Base-by-base conservation (phyloP, 352 stramenopile species). In the Phytophthora crassamura region DNA sequence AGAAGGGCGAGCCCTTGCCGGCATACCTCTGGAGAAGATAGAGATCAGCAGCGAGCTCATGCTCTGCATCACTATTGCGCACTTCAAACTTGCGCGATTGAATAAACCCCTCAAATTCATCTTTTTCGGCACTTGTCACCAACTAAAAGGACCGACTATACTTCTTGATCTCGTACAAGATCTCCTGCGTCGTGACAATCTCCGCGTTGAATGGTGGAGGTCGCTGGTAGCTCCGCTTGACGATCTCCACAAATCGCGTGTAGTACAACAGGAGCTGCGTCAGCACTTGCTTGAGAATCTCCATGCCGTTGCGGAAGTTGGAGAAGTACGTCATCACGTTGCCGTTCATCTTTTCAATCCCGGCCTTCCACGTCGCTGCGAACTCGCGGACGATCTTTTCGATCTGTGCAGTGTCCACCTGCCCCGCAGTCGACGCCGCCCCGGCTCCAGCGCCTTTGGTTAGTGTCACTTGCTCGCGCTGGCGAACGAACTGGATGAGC, bases 181-280 rank as follows among this genome's bases (percentile, higher is more conserved):
- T 99, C 58, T 98, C 93, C 61, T 96, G 92, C 28, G 94, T 99
- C 39, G 89, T 95, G 16, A 99, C 94, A 57, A 99, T 93, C 67
- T 98, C 94, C 59, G 95, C 95, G 45, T 85, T 88, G 64, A 98
- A 98, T 7, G 89, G 64, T 9, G 90, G 84, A 38, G 85, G 78
- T 46, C 80, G 70, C 34, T 85, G 74, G 76, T 86, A 98, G 50
- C 90, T 91, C 61, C 97, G 98, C 62, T 97, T 97, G 61, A 99
- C 87, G 18, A 99, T 89, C 75, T 99, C 96, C 61, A 99, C 93
- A 75, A 99, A 99, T 5, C 97, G 85, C 52, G 97, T 99, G 80
- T 99, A 99, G 82, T 99, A 99, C 1, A 99, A 80, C 22, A 99
- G 82, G 15, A 99, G 69, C 69, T 99, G 97, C 43, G 97, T 99